Percentiles rank a stretch among this genome's conserved stretches.
phyloP scores from a whole-genome alignment of 129 eudicot genomes.

The Lactuca sativa region DNA sequence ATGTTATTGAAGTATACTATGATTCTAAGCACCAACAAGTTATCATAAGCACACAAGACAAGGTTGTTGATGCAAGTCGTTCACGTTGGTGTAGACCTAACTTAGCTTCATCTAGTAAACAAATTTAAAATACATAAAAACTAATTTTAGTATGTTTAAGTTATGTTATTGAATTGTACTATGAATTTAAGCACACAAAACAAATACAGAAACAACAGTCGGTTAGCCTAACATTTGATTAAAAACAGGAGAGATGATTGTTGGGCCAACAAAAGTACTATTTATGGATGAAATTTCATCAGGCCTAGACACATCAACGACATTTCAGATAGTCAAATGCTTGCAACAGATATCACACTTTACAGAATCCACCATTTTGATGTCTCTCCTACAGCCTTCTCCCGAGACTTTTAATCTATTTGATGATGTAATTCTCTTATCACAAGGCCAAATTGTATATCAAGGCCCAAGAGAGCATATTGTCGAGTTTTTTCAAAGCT shows the following conservation, averaged over 20 bases:
- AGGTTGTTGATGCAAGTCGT: no score
- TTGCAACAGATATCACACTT: constrained; percentile 82
- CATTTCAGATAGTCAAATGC: constrained; percentile 89
- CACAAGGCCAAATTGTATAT: constrained; percentile 87
- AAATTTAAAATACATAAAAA: no score
- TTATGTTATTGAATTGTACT: background rate
- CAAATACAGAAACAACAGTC: background rate
- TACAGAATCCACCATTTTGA: constrained; percentile 70
- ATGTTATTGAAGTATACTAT: no score
- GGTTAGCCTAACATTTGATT: background rate
- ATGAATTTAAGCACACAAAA: no score
- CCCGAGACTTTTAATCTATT: constrained; percentile 90
- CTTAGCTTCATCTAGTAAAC: no score
- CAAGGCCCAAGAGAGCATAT: constrained; percentile 86
- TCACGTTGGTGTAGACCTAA: no score
- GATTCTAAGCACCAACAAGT: no score
- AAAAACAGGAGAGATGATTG: constrained; percentile 78
- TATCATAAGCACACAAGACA: no score
- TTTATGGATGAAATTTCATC: constrained; percentile 98
- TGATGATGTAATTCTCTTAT: constrained; percentile 77
- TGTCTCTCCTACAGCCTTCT: constrained; percentile 97
- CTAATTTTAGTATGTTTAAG: no score
- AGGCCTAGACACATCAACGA: constrained; percentile 94
- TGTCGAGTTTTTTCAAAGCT: constrained; percentile 66
- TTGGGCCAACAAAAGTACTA: constrained; percentile 78